phyloP scores from a whole-genome alignment of 106 monocot species.

The Agapanthus africanus region DNA sequence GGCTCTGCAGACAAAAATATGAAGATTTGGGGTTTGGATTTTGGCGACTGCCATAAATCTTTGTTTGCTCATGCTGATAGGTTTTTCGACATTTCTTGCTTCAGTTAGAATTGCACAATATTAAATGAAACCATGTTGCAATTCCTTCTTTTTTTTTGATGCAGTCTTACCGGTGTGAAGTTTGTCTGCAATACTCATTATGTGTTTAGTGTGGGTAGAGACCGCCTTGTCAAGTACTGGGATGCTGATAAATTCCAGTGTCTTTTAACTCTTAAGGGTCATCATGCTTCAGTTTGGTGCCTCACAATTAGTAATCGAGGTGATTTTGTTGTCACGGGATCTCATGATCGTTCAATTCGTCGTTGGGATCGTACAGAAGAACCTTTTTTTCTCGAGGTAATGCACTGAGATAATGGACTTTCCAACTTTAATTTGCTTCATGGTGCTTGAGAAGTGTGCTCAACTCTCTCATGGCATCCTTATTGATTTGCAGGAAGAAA shows the following conservation, averaged over 20 bases:
- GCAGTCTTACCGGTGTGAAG: conserved; percentile 88
- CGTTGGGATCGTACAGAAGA: conserved; percentile 96
- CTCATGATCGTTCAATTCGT: conserved; percentile 93
- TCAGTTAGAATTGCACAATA: not conserved
- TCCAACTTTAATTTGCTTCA: not conserved
- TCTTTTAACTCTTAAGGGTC: conserved; percentile 84
- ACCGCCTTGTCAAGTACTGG: conserved; percentile 91
- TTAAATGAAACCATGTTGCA: not conserved
- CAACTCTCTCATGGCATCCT: not conserved
- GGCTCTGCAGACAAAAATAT: conserved; percentile 97
- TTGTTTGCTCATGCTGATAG: conserved; percentile 94
- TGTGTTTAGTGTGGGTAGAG: conserved; percentile 93
- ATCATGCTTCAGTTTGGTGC: conserved; percentile 93
- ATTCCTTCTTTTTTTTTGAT: conserved; percentile 6
- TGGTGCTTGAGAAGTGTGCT: not conserved
- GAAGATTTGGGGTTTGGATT: conserved; percentile 98
- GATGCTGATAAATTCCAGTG: conserved; percentile 98
- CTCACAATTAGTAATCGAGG: conserved; percentile 80
- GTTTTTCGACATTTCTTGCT: conserved; percentile 19
- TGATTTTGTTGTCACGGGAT: conserved; percentile 89
- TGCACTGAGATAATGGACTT: not conserved
- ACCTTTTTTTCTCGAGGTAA: conserved; percentile 82
- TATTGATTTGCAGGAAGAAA: conserved; percentile 67
- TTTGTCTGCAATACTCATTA: conserved; percentile 91
- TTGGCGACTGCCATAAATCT: conserved; percentile 91